Conservation (phyloP, 768 basidiomycete species). For the Russula lepida region DNA sequence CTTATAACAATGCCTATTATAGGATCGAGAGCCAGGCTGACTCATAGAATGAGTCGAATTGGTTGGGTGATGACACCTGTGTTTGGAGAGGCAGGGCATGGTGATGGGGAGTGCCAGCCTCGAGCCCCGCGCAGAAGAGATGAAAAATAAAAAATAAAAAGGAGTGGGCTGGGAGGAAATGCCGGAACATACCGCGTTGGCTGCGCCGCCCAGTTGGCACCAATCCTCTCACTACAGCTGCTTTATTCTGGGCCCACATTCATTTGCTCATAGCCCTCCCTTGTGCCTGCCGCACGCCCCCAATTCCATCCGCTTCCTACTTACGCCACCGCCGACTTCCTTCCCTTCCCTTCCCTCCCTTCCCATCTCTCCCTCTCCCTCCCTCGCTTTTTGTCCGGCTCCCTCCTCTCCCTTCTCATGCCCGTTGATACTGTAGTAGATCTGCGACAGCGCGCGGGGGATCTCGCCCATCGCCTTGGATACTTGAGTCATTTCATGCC, state of each 20-base stretch:
- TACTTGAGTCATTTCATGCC: slow-evolving; percentile 15
- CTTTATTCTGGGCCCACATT: slow-evolving; percentile 13
- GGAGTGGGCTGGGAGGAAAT: slow-evolving; percentile 3
- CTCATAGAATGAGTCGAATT: neutral
- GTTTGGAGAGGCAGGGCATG: too few relatives aligned
- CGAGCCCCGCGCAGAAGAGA: neutral
- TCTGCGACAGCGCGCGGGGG: slow-evolving; percentile 17
- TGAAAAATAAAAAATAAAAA: neutral
- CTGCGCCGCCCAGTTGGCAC: slow-evolving; percentile 17
- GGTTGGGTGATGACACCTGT: neutral
- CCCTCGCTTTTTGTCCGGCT: neutral
- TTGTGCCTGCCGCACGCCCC: slow-evolving; percentile 9
- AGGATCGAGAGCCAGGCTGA: neutral
- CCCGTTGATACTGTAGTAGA: slow-evolving; percentile 17
- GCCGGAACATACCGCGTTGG: slow-evolving; percentile 20
- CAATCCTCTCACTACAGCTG: slow-evolving; percentile 13
- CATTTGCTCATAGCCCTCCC: slow-evolving; percentile 16
- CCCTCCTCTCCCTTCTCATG: slow-evolving; percentile 2
- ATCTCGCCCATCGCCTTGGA: slow-evolving; percentile 17
- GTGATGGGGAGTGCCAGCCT: too few relatives aligned
- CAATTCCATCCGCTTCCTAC: slow-evolving; percentile 9
- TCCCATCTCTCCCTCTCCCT: neutral
- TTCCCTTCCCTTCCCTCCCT: slow-evolving; percentile 6
- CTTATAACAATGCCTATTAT: neutral
- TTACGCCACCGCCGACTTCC: slow-evolving; percentile 11